A percentile compares a stretch with the other conserved stretches of the same genome.
Evolutionary conservation across 1,139 yeast genomes (phyloP).

Genomic region (Debaryomyces sp.): DNA sequence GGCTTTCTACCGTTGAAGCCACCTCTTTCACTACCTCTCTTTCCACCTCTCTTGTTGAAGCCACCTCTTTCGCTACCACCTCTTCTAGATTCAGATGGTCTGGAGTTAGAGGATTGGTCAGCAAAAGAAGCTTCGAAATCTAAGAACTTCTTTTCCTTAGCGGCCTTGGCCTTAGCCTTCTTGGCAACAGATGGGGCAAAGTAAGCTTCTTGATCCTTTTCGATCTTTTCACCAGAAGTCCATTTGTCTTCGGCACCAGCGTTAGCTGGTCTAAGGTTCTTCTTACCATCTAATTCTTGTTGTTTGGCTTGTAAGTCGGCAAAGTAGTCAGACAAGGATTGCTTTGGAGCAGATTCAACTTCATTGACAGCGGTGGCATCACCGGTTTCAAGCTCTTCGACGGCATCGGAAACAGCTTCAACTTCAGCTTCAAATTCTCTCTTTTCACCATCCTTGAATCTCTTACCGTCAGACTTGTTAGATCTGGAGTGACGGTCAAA

Average conservation of each 20-base stretch:
- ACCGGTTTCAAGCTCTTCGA: slow-evolving; percentile 48
- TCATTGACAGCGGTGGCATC: slow-evolving; percentile 42
- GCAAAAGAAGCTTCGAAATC: slow-evolving; percentile 68
- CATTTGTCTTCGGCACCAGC: slow-evolving; percentile 63
- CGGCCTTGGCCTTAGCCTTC: slow-evolving; percentile 62
- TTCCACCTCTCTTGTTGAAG: slow-evolving; percentile 22
- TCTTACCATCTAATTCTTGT: slow-evolving; percentile 44
- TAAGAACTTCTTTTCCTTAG: slow-evolving; percentile 69
- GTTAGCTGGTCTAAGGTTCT: slow-evolving; percentile 56
- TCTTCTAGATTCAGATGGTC: slow-evolving; percentile 25
- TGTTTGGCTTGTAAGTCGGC: slow-evolving; percentile 59
- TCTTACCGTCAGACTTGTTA: slow-evolving; percentile 82
- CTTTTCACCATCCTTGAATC: slow-evolving; percentile 76
- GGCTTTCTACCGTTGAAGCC: slow-evolving; percentile 26
- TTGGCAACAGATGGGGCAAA: slow-evolving; percentile 59
- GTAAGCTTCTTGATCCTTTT: slow-evolving; percentile 59
- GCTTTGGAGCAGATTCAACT: slow-evolving; percentile 49
- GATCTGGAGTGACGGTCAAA: slow-evolving; percentile 84
- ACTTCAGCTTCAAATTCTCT: slow-evolving; percentile 62
- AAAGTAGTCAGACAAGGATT: slow-evolving; percentile 75
- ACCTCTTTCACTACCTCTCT: slow-evolving; percentile 22
- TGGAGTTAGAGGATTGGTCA: slow-evolving; percentile 41
- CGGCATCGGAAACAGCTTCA: slow-evolving; percentile 64
- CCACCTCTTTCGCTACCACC: slow-evolving; percentile 40
- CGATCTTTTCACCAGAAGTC: slow-evolving; percentile 64